These are phyloP conservation scores for Cylindrotheca closterium DNA, from an alignment of 108 stramenopile genomes.

Conservation along the genomic window DNA sequence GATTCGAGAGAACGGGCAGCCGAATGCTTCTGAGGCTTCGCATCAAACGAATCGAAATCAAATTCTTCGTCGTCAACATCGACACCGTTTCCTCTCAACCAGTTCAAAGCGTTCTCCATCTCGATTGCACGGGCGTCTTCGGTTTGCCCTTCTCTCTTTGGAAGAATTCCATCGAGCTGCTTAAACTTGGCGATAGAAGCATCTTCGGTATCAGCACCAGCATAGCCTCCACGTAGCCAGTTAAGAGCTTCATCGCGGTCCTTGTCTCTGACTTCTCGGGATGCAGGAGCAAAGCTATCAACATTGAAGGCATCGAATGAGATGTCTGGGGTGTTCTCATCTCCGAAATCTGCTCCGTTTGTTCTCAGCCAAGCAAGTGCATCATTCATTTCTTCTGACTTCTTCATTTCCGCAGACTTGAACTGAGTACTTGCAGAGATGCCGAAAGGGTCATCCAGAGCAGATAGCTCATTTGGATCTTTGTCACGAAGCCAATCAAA, in stretches of 20 bases:
- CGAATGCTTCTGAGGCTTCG: slow-evolving; percentile 14
- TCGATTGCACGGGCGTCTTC: slow-evolving; percentile 34
- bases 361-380: slow-evolving; percentile 37
- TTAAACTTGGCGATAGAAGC: slow-evolving; percentile 8
- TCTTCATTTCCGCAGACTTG: slow-evolving; percentile 20
- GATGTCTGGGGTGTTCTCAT: slow-evolving; percentile 25
- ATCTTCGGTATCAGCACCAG: neutral
- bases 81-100: slow-evolving; percentile 40
- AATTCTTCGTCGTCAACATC: slow-evolving; percentile 35
- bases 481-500: slow-evolving; percentile 41
- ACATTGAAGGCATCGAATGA: slow-evolving; percentile 3
- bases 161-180: slow-evolving; percentile 23
- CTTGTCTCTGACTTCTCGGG: neutral
- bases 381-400: slow-evolving; percentile 31
- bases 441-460: slow-evolving; percentile 21
- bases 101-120: slow-evolving; percentile 49
- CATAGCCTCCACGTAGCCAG: slow-evolving; percentile 26
- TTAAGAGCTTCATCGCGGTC: slow-evolving; percentile 22
- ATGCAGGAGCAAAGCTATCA: slow-evolving; percentile 7
- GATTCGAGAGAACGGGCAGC: slow-evolving; percentile 17
- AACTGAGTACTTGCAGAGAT: neutral
- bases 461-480: slow-evolving; percentile 19
- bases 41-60: slow-evolving; percentile 20
- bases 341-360: slow-evolving; percentile 12
- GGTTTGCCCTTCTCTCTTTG: slow-evolving; percentile 26